Conservation (phyloP, 768 basidiomycete species). For the Gloeostereum incarnatum region DNA sequence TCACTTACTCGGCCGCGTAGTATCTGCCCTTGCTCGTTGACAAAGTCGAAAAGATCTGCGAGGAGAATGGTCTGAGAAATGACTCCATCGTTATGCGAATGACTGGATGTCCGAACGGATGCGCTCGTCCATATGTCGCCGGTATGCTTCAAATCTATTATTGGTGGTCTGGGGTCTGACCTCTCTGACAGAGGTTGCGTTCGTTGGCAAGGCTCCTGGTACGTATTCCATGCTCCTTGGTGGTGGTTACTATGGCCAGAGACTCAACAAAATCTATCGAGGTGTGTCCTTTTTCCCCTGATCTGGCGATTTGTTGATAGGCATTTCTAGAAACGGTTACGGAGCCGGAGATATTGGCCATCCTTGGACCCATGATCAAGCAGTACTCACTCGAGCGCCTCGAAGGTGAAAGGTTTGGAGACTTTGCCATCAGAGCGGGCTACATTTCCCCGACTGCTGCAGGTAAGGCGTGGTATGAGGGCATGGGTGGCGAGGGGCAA, state of each 20-base stretch:
- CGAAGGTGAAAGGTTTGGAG: constrained; percentile 90
- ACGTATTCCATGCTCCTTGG: constrained; percentile 93
- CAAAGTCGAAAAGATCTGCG: constrained; percentile 92
- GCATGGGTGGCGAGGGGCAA: constrained; percentile 70
- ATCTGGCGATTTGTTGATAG: background rate
- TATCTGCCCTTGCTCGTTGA: constrained; percentile 89
- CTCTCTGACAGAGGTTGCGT: constrained; percentile 67
- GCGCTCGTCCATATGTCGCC: constrained; percentile 88
- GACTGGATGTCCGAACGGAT: constrained; percentile 95
- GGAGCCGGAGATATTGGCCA: constrained; percentile 86
- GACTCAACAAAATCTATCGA: constrained; percentile 94
- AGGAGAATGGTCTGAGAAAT: constrained; percentile 86
- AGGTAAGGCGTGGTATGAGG: constrained; percentile 83
- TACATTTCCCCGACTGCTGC: constrained; percentile 82
- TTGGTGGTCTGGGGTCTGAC: constrained; percentile 1
- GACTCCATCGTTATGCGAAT: constrained; percentile 98
- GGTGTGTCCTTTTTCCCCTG: constrained; percentile 29
- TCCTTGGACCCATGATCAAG: constrained; percentile 91
- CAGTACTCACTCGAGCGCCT: constrained; percentile 79
- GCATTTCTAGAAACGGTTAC: constrained; percentile 63
- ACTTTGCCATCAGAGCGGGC: constrained; percentile 88
- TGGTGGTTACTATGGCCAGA: constrained; percentile 89
- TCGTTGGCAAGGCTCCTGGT: constrained; percentile 93
- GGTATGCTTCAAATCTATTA: constrained; percentile 30
- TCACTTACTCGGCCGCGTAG: no score